Evolutionary conservation across 139 green algal genomes (phyloP).

Genomic region (Chlorella sorokiniana): DNA sequence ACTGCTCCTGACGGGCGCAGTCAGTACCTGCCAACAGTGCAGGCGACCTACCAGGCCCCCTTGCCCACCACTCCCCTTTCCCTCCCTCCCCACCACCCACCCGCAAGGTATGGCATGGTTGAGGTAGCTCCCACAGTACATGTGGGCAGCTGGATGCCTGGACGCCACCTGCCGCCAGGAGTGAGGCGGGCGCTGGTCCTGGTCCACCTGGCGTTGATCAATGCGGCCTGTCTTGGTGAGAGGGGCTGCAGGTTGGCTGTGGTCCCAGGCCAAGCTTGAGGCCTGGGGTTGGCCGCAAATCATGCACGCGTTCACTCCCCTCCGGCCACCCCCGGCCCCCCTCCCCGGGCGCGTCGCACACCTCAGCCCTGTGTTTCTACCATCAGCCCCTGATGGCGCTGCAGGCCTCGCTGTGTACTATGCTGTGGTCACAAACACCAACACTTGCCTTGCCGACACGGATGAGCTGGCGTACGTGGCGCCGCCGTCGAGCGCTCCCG

Average conservation of each 20-base stretch:
- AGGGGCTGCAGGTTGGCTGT: too few species aligned
- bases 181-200: constrained; percentile 5
- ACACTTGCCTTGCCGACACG: not conserved
- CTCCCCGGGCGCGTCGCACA: too few species aligned
- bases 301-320: too few species aligned
- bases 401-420: not conserved
- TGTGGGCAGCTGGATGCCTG: not conserved
- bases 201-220: constrained; percentile 23
- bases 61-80: too few species aligned
- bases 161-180: not conserved
- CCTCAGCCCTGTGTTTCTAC: not conserved
- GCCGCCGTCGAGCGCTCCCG: not conserved
- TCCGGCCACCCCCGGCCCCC: too few species aligned
- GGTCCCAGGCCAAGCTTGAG: too few species aligned
- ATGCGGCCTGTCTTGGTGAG: constrained; percentile 4
- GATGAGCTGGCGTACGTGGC: not conserved
- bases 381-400: not conserved
- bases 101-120: constrained; percentile 32
- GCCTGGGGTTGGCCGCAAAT: too few species aligned
- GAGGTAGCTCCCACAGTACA: not conserved
- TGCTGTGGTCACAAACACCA: not conserved
- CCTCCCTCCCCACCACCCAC: too few species aligned
- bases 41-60: too few species aligned
- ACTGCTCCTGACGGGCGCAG: not conserved
- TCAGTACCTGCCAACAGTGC: too few species aligned